Evolutionary conservation across 331 rosid species (phyloP), one percentile per base, ranked within the genome.

Genomic region (Acacia pycnantha): DNA sequence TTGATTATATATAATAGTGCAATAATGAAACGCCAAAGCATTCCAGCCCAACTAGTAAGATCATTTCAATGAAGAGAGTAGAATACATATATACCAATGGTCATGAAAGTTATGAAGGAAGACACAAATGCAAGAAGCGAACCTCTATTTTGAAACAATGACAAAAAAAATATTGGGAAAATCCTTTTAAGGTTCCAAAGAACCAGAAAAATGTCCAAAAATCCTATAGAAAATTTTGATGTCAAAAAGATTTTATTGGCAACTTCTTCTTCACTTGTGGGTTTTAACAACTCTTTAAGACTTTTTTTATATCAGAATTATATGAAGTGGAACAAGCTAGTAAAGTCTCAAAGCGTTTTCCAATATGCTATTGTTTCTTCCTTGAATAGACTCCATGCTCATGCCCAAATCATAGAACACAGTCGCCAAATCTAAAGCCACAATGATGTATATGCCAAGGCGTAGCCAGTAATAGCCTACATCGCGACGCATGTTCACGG

Each of bases 381-480:
- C 94, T 91, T 79, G 83, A 72, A 90, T 84, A 15, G 94, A 89
- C 5, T 5, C 79, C 13, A 47, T 2, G 77, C 73, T 46, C 22
- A 50, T 21, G 19, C 75, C 90, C 47, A 93, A 14, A 29, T 85
- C 43, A 24, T 44, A 77, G 85, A 43, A 93, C 47, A 88, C n/a
- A 18, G 92, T 82, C 29, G 83, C 94, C 51, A 91, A 54, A 77
- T 90, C 79, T n/a, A 86, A 0, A 14, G 89, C 66, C 35, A 91
- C 6, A 22, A 19, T 35, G 4, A 86, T 13, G 35, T 91, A 93
- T 51, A 91, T 78, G 1, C 2, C 87, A 1, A 93, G 74, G 27
- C 97, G 93, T 48, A 93, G 27, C 94, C 92, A 91, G 14, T 93
- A 93, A 53, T 93, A 91, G 67, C 97, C 94, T 14, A 79, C 13